Evolutionary conservation across 2,329 filamentous ascomycete genomes (phyloP), one percentile per base, ranked within the genome.

Genomic region (Fusarium sp.): DNA sequence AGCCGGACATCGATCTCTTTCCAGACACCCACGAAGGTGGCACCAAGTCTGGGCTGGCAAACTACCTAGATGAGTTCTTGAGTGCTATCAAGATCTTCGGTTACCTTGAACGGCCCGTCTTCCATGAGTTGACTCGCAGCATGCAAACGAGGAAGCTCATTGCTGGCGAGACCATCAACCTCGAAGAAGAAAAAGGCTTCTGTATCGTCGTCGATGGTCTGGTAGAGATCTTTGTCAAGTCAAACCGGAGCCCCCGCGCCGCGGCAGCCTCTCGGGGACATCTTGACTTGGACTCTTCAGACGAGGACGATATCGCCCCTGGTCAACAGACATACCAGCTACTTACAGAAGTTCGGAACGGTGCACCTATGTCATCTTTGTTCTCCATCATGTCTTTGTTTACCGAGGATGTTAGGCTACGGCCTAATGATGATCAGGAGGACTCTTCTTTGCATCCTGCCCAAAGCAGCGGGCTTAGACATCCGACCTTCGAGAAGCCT

Each of bases 41-140:
- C 72, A 91, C 91, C 36, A 99, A 99, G 82, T 92, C 95, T 2
- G 96, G 96, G 1, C 86, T 99, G 49, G 91, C 94, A n/a, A 99
- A 95, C 81, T 99, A 99, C 77, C 87, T 99, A 33, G 96, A 99
- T 83, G 97, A 99, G 82, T 99, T 99, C 78, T 86, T 99, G 28
- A 98, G 95, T 80, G 96, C 97, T 36, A 99, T 99, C 85, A 99
- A 98, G 83, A 96, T 99, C 66, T 99, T 99, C 83, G 96, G 96
- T 14, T 99, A 98, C 80, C 86, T 99, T 48, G 96, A 99, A 81
- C 91, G 96, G 33, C 95, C 96, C 1, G 96, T 99, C 47, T 99
- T 99, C 79, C 97, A 99, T 80, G 96, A 99, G 83, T 89, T 99
- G 77, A 99, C 96, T 0, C 89, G 96, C 68, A 98, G 95, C 67